A percentile compares a stretch with the other conserved stretches of the same genome.
phyloP scores from a whole-genome alignment of 1,139 yeast species.

The Hemisphaericaspora subhashii region DNA sequence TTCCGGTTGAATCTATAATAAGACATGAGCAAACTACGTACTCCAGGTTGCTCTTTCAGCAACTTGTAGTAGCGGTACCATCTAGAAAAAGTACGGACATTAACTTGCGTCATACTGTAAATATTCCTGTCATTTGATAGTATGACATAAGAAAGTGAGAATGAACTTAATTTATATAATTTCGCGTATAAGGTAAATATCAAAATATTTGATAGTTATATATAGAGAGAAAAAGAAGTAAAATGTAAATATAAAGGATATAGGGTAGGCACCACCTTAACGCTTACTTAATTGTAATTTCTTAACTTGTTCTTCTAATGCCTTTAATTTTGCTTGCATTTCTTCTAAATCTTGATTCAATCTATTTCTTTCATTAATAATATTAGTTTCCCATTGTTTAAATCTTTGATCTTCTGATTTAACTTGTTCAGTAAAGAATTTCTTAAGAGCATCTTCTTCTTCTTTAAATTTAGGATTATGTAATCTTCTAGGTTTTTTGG shows the following conservation, averaged over 20 bases:
- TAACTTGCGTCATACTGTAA: too few species aligned
- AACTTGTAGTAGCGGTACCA: too few species aligned
- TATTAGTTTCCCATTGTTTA: slow-evolving; percentile 97
- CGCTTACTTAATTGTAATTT: slow-evolving; percentile 56
- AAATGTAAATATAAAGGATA: slow-evolving; percentile 1
- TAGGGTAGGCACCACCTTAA: slow-evolving; percentile 14
- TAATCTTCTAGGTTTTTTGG: slow-evolving; percentile 50
- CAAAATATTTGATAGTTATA: too few species aligned
- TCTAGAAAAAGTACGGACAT: too few species aligned
- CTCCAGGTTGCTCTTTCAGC: too few species aligned
- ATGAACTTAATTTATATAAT: too few species aligned
- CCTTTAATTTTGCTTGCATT: slow-evolving; percentile 71
- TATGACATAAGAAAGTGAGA: too few species aligned
- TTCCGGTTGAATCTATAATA: too few species aligned
- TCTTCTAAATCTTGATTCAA: slow-evolving; percentile 92
- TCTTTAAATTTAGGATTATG: slow-evolving; percentile 94
- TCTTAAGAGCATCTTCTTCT: slow-evolving; percentile 92
- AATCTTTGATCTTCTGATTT: slow-evolving; percentile 96
- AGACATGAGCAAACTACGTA: too few species aligned
- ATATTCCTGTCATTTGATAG: too few species aligned
- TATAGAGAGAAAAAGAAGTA: background rate
- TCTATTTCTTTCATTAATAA: slow-evolving; percentile 91
- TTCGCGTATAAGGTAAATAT: too few species aligned
- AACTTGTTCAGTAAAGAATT: slow-evolving; percentile 96
- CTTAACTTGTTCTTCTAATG: slow-evolving; percentile 73